Evolutionary conservation across 75 land plant genomes (phyloP), one percentile per base, ranked within the genome.

Genomic region (Adiantum capillusveneris): DNA sequence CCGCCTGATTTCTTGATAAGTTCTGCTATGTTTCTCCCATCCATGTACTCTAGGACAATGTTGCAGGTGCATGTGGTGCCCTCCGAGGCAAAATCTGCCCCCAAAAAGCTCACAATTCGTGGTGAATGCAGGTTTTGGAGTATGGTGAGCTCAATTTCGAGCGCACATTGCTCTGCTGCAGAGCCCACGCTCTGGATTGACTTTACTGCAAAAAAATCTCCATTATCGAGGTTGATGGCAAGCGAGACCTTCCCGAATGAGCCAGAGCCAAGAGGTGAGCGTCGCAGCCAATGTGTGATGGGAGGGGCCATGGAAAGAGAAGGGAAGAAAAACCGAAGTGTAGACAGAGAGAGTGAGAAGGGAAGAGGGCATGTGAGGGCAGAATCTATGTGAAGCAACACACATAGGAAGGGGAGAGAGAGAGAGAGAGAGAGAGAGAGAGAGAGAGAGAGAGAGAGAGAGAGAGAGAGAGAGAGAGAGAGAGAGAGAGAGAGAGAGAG

Each of bases 171-270:
- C 51, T 48, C 51, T 12, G 51, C 20, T 5, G 51, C 13, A 20
- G 51, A 12, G 51, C 11, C 20, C 18, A 20, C 13, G 51, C 6
- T 48, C n/a, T n/a, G n/a, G n/a, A n/a, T n/a, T 13, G 75, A 66
- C 44, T 66, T 72, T 31, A 72, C 75, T 0, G 75, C 75, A 24
- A 72, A 72, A 36, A 72, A 31, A 16, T n/a, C 64, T 36, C 64
- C 64, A 18, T 45, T 44, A 29, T 65, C 75, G 3, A 53, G 36
- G 34, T 60, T 29, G 13, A 66, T 29, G 27, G 75, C 75, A 25
- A 72, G 24, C 50, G 60, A 68, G 56, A 72, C 75, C 1, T 39
- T 50, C 22, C 75, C 75, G 31, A 72, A 72, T 34, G 75, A 61
- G 0, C 75, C 75, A 11, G 56, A 52, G 22, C 71, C 75, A 22